Conservation (phyloP, 345 rosid species). For the Acer yangbiense region DNA sequence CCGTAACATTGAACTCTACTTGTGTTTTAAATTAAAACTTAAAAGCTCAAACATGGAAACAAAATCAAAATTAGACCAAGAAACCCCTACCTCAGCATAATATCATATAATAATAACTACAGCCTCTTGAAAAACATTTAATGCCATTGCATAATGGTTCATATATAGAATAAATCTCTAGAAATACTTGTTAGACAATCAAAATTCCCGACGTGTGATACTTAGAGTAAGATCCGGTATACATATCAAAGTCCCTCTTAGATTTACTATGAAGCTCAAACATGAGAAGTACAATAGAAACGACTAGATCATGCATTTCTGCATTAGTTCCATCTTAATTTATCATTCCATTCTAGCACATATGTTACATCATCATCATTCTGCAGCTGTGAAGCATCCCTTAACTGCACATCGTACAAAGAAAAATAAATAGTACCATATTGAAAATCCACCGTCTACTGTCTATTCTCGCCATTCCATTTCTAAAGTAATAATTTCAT, state of each 20-base stretch:
- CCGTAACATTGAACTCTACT: background rate
- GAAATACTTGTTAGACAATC: background rate
- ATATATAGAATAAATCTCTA: background rate
- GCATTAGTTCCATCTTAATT: background rate
- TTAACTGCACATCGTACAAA: background rate
- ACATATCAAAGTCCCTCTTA: background rate
- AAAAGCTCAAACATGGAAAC: slow-evolving; percentile 15
- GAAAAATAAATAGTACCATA: background rate
- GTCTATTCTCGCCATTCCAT: background rate
- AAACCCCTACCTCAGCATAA: background rate
- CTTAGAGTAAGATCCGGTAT: background rate
- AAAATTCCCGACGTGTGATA: background rate
- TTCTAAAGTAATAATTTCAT: background rate
- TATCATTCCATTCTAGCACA: background rate
- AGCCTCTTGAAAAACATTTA: background rate
- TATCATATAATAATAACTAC: slow-evolving; percentile 6
- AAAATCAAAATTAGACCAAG: background rate
- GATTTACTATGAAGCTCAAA: slow-evolving; percentile 11
- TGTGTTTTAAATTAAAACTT: slow-evolving; percentile 10
- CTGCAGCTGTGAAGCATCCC: background rate
- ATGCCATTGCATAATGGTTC: background rate
- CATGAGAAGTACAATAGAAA: background rate
- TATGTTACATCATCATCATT: background rate
- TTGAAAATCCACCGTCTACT: background rate
- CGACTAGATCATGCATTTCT: background rate